Percentiles rank a stretch among this genome's conserved stretches.
Evolutionary conservation across 2,329 filamentous ascomycete species (phyloP).

Genomic region (Paecilomyces variotii): DNA sequence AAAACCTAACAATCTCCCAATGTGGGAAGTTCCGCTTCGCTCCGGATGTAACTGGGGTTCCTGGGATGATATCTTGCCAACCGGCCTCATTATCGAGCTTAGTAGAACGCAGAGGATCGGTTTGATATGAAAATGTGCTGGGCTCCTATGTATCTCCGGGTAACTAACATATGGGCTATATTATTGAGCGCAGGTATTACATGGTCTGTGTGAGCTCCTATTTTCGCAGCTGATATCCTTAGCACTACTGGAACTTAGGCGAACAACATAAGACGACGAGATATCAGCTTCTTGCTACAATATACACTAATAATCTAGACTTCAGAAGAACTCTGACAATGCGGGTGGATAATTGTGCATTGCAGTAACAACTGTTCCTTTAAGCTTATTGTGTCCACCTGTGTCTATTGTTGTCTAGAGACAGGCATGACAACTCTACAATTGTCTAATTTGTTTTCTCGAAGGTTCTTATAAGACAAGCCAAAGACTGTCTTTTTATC

Average conservation of each 20-base stretch:
- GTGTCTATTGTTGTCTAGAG: not conserved
- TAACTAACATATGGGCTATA: too few species aligned
- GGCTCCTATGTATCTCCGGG: too few species aligned
- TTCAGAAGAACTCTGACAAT: not conserved
- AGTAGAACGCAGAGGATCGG: too few species aligned
- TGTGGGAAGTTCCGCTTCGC: too few species aligned
- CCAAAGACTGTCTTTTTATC: too few species aligned
- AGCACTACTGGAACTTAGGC: not conserved
- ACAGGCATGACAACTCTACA: not conserved
- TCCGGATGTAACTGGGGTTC: too few species aligned
- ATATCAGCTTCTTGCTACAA: too few species aligned
- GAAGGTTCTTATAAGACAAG: too few species aligned
- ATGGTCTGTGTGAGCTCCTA: not conserved
- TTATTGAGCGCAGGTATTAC: not conserved
- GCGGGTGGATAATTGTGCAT: not conserved
- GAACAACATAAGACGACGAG: not conserved
- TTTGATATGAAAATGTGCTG: too few species aligned
- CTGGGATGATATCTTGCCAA: too few species aligned
- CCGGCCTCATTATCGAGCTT: too few species aligned
- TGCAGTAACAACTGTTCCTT: not conserved
- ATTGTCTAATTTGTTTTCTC: not conserved
- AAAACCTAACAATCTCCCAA: not conserved
- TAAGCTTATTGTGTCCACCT: not conserved
- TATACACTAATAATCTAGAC: not conserved
- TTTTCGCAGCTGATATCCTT: not conserved